phyloP scores from a whole-genome alignment of 148 eudicot genomes.

The Pouteria glomerata region DNA sequence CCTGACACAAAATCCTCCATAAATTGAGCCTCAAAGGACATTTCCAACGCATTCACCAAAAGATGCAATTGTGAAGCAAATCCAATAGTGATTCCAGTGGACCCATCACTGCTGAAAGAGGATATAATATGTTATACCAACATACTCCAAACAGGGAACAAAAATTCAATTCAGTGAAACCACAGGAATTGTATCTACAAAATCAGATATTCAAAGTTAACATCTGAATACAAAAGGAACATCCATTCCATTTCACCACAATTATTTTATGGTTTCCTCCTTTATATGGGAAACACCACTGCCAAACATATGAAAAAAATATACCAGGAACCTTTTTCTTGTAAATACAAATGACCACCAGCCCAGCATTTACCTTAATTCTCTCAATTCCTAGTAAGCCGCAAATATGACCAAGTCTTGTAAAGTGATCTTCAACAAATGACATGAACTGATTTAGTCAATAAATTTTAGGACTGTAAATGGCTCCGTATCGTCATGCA shows the following conservation, averaged over 20 bases:
- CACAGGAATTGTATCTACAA: background rate
- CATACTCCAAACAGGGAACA: background rate
- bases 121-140: constrained; percentile 5
- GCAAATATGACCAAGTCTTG: background rate
- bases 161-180: constrained; percentile 5
- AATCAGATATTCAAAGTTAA: background rate
- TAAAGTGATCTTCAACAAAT: background rate
- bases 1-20: constrained; percentile 96
- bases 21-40: constrained; percentile 75
- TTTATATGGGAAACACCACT: background rate
- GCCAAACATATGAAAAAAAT: background rate
- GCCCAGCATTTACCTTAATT: no score
- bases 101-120: constrained; percentile 36
- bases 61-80: constrained; percentile 88
- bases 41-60: constrained; percentile 62
- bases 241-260: background rate
- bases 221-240: background rate
- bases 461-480: no score
- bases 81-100: constrained; percentile 49
- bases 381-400: background rate
- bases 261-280: background rate
- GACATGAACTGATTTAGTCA: no score
- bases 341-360: no score
- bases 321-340: no score
- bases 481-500: no score